Conservation (phyloP, 345 rosid species). For the Laguncularia racemosa region DNA sequence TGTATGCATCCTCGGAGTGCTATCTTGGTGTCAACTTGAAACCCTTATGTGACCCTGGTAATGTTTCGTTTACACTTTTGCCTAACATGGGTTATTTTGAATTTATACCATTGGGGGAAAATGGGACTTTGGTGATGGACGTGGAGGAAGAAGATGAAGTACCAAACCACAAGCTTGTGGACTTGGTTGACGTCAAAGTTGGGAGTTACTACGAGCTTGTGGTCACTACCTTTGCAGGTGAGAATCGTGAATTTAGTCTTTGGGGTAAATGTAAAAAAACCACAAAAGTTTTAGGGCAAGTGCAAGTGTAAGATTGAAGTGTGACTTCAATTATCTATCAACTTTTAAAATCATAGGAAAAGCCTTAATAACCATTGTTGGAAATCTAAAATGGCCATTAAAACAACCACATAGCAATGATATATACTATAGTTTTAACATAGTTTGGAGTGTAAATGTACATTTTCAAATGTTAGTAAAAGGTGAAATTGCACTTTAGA, state of each 20-base stretch:
- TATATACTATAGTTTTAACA: too few species aligned
- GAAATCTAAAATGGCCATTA: too few species aligned
- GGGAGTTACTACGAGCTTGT: conserved; percentile 58
- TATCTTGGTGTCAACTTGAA: conserved; percentile 64
- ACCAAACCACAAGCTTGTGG: conserved; percentile 35
- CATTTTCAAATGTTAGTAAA: too few species aligned
- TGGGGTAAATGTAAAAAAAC: too few species aligned
- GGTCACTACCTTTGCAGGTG: conserved; percentile 61
- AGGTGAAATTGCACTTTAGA: too few species aligned
- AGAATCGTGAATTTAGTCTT: conserved; percentile 5
- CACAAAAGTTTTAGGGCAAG: too few species aligned
- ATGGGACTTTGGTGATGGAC: conserved; percentile 28
- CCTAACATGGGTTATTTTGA: conserved; percentile 64
- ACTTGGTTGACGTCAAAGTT: conserved; percentile 37
- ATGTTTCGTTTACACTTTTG: conserved; percentile 50
- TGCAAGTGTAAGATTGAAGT: too few species aligned
- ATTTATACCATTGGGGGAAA: conserved; percentile 50
- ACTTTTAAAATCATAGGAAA: too few species aligned
- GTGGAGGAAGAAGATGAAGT: conserved; percentile 37
- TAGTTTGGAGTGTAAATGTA: too few species aligned
- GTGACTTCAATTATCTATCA: too few species aligned
- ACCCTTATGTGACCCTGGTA: conserved; percentile 48
- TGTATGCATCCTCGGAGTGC: conserved; percentile 74
- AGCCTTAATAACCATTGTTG: too few species aligned
- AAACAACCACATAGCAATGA: too few species aligned